Percentiles rank a stretch among this genome's conserved stretches.
phyloP scores from a whole-genome alignment of 495 filamentous ascomycete species.

The Aspergillus nidulans region DNA sequence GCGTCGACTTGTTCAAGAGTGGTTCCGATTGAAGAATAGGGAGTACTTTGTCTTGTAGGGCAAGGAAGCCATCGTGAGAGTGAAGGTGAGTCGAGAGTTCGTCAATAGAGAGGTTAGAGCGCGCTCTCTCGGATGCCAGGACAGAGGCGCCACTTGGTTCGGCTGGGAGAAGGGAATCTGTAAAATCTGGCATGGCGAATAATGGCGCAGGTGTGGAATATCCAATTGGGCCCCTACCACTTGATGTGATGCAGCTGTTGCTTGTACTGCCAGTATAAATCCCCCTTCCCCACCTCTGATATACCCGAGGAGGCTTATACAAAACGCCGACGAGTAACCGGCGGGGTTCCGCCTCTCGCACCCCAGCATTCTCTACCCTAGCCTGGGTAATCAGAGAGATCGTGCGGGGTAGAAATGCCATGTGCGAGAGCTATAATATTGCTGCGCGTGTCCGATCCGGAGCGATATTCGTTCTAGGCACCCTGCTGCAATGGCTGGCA shows the following conservation, averaged over 20 bases:
- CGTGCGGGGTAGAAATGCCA: too few relatives aligned
- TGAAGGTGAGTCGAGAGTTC: slow-evolving; percentile 40
- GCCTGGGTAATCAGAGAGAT: too few relatives aligned
- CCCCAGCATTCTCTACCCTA: too few relatives aligned
- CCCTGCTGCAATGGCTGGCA: too few relatives aligned
- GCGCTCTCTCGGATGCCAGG: slow-evolving; percentile 33
- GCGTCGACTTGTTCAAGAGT: slow-evolving; percentile 39
- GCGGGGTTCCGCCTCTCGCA: background rate
- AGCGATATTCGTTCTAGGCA: too few relatives aligned
- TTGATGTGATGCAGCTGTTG: too few relatives aligned
- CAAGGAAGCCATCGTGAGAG: slow-evolving; percentile 34
- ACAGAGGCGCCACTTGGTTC: slow-evolving; percentile 33
- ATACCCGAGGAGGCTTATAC: background rate
- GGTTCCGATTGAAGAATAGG: slow-evolving; percentile 32
- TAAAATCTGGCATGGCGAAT: slow-evolving; percentile 41
- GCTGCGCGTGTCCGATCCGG: too few relatives aligned
- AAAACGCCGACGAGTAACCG: background rate
- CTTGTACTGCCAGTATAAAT: background rate
- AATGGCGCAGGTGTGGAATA: background rate
- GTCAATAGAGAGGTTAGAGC: slow-evolving; percentile 31
- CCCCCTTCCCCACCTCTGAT: background rate
- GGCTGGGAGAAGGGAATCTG: slow-evolving; percentile 38
- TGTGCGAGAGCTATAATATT: too few relatives aligned
- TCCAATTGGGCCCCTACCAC: too few relatives aligned
- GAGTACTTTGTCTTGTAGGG: slow-evolving; percentile 38